Base-by-base conservation (phyloP, 192 early-diverging fungal species). In the Chytriomyces sp. region DNA sequence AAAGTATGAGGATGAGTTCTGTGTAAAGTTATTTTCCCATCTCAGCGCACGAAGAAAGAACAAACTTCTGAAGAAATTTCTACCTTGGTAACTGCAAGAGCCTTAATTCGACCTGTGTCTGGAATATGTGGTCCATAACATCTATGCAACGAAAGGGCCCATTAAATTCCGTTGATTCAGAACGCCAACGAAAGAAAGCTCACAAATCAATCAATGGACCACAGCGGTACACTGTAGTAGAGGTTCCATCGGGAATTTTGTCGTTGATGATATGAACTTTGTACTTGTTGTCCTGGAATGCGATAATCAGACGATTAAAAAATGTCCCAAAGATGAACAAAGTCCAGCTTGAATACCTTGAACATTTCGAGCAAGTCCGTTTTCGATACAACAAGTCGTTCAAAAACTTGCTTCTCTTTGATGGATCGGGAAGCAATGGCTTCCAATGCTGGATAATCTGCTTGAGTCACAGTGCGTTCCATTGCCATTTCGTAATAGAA, bases 1-100 rank as follows among this genome's bases (percentile, higher is more conserved):
- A 82, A 98, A 99, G 90, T 99, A 97, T 61, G 96, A 96, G 16
- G 97, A 86, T 69, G 97, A 99, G 91, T 95, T 97, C 94, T 85
- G 65, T 45, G 50, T 24, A 0, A 64, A 57, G 10, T 35, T 35
- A 35, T 35, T 35, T 13, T 57, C 13, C 53, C 16, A 57, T 20
- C 13, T 57, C 53, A 57, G 53, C 13, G 16, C 53, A 57, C 53
- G 62, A 45, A 45, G 11, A 45, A 66, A 72, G 11, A n/a, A 79
- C 13, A 77, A 28, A 48, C 20, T 8, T 23, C 2, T 60, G 6
- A 16, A 18, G 61, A 79, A 13, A 35, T 72, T 45, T 72, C 5
- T 20, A 88, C 89, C 91, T 97, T 97, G 76, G 90, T 91, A 61
- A 99, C 91, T 13, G 90, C 86, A 77, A 99, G 92, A 43, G 95